Evolutionary conservation across 495 filamentous ascomycete genomes (phyloP), one percentile per base, ranked within the genome.

Genomic region (Elasticomyces elasticus): DNA sequence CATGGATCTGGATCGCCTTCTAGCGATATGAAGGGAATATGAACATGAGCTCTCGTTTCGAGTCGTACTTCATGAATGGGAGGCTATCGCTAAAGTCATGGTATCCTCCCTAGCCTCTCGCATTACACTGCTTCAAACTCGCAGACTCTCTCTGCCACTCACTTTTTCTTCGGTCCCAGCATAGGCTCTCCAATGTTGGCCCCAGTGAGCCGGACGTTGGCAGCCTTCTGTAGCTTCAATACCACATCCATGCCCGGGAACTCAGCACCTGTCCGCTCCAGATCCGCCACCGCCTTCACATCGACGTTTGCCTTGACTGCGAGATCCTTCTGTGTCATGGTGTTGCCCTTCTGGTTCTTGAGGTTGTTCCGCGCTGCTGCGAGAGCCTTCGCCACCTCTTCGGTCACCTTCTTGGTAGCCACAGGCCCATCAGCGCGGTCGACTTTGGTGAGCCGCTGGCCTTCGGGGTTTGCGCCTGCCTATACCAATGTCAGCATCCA

Each of bases 401-500:
- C 68, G 62, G 89, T 87, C 45, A 96, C 78, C 50, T 88, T 95
- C 71, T 89, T 90, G 62, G 89, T 89, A 74, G 94, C 94, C 69
- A 96, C 81, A 73, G 96, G 95, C 68, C 96, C 92, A 77, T 97
- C 94, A 69, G 82, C 80, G 62, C 92, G 92, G 78, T 97, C 92
- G 67, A 99, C 89, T 77, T 96, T 99, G 41, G 92, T 97, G 49
- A 97, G 77, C 66, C 86, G 89, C 72, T 99, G 92, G 64, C 92
- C 92, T 75, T 97, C 91, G 56, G 76, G 55, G 37, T 61, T 59
- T 44, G 42, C 28, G 37, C 51, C 38, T 1, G 59, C 46, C 62
- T 64, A 23, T 33, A 12, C n/a, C n/a, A n/a, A n/a, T n/a, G n/a
- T n/a, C n/a, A n/a, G n/a, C n/a, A n/a, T n/a, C n/a, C n/a, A n/a